Percentiles rank a stretch among this genome's conserved stretches.
Conservation (phyloP, 2,329 filamentous ascomycete genomes). For the Anisogramma anomala region DNA sequence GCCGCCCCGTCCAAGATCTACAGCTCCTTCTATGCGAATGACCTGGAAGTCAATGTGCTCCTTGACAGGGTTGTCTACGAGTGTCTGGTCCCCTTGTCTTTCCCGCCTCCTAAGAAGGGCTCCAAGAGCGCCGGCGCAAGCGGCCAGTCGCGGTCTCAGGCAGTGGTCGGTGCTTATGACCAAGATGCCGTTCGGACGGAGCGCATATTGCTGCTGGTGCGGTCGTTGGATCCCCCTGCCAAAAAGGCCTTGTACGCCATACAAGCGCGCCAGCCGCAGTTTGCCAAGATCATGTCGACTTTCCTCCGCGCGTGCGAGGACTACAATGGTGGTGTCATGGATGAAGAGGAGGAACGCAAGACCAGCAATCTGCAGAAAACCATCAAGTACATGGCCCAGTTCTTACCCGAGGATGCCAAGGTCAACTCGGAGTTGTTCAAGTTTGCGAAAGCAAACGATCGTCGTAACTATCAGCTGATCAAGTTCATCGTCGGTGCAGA, state of each 20-base stretch:
- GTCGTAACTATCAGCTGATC: slow-evolving; percentile 79
- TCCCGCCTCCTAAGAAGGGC: slow-evolving; percentile 57
- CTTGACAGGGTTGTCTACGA: slow-evolving; percentile 81
- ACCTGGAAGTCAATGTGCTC: slow-evolving; percentile 71
- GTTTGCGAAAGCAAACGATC: slow-evolving; percentile 84
- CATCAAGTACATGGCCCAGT: slow-evolving; percentile 60
- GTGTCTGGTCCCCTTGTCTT: slow-evolving; percentile 77
- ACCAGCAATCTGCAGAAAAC: slow-evolving; percentile 62
- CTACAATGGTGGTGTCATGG: slow-evolving; percentile 77
- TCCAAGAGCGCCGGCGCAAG: slow-evolving; percentile 51
- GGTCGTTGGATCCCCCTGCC: slow-evolving; percentile 63
- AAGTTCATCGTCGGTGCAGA: slow-evolving; percentile 74
- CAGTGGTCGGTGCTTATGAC: slow-evolving; percentile 40
- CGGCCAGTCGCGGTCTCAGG: slow-evolving; percentile 29
- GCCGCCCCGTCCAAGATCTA: slow-evolving; percentile 77
- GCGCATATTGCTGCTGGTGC: slow-evolving; percentile 70
- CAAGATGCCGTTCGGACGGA: slow-evolving; percentile 71
- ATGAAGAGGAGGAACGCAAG: slow-evolving; percentile 56
- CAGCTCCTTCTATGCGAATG: slow-evolving; percentile 82
- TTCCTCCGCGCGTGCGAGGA: slow-evolving; percentile 77
- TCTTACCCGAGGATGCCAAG: slow-evolving; percentile 63
- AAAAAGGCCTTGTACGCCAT: slow-evolving; percentile 83
- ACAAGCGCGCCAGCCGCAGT: slow-evolving; percentile 64
- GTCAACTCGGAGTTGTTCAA: slow-evolving; percentile 71
- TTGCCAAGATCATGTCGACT: slow-evolving; percentile 61